phyloP scores from a whole-genome alignment of 305 asterid genomes.

The Fraxinus nigra region DNA sequence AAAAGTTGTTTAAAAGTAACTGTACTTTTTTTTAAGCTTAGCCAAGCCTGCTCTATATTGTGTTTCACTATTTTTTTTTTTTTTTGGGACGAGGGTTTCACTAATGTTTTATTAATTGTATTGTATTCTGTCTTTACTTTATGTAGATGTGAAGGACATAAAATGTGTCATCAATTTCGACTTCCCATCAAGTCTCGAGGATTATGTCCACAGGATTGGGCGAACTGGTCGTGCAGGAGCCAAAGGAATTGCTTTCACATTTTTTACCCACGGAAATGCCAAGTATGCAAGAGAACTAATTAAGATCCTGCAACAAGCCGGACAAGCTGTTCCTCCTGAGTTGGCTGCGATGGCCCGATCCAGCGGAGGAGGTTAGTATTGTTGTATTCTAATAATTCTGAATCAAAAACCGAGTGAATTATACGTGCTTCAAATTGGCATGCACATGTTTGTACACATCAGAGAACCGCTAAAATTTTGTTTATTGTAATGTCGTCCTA shows the following conservation, averaged over 20 bases:
- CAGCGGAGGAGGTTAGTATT: constrained; percentile 56
- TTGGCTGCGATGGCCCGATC: constrained; percentile 60
- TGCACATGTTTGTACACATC: neutral
- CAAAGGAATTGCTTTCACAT: constrained; percentile 71
- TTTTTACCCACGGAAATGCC: constrained; percentile 73
- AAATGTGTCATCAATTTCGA: constrained; percentile 87
- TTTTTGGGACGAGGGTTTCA: neutral
- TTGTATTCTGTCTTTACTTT: constrained; percentile 9
- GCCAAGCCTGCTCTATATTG: neutral
- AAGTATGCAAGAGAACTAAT: constrained; percentile 68
- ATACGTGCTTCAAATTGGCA: neutral
- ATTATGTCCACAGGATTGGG: constrained; percentile 93
- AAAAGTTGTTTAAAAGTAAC: neutral
- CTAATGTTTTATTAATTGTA: neutral
- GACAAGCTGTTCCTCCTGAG: constrained; percentile 76
- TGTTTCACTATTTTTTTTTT: neutral
- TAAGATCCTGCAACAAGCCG: constrained; percentile 81
- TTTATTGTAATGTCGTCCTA: neutral
- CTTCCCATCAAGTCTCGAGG: constrained; percentile 88
- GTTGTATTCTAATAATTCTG: neutral
- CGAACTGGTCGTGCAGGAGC: constrained; percentile 98
- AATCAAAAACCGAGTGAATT: neutral
- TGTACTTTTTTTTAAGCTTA: neutral
- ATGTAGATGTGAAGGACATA: constrained; percentile 93
- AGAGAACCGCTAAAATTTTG: neutral